Evolutionary conservation across 495 filamentous ascomycete species (phyloP).

Genomic region (Immersiella caudata): DNA sequence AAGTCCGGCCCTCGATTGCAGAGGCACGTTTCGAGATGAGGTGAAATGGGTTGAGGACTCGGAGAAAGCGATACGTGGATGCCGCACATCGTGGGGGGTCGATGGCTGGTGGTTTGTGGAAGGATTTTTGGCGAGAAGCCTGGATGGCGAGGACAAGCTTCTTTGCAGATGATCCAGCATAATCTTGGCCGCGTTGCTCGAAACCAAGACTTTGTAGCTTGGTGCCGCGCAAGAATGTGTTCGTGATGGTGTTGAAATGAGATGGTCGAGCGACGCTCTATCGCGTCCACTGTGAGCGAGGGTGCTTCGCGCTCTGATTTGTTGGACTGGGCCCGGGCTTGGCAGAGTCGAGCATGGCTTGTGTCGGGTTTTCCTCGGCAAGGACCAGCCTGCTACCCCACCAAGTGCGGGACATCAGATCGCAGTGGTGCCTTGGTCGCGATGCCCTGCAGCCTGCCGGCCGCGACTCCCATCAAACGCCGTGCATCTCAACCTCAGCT

Average conservation of each 20-base stretch:
- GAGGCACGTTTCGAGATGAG: slow-evolving; percentile 38
- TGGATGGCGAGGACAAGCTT: too few species aligned
- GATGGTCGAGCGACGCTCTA: too few species aligned
- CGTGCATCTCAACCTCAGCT: slow-evolving; percentile 12
- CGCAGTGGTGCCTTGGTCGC: background rate
- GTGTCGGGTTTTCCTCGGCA: slow-evolving; percentile 7
- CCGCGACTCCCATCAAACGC: slow-evolving; percentile 6
- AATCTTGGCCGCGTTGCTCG: too few species aligned
- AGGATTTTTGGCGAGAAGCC: background rate
- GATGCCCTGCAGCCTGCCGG: background rate
- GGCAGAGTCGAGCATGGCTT: background rate
- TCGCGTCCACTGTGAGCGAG: too few species aligned
- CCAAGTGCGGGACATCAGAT: background rate
- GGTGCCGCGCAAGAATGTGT: too few species aligned
- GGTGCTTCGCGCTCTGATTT: background rate
- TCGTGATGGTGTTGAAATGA: too few species aligned
- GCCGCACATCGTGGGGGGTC: slow-evolving; percentile 47
- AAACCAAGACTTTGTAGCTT: too few species aligned
- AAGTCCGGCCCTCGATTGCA: slow-evolving; percentile 56
- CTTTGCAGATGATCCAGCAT: too few species aligned
- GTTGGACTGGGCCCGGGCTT: background rate
- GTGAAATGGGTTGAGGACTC: slow-evolving; percentile 28
- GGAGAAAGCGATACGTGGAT: slow-evolving; percentile 47
- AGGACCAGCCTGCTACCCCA: slow-evolving; percentile 3
- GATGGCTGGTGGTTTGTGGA: background rate